Evolutionary conservation across 805 yeast species (phyloP), one percentile per base, ranked within the genome.

Genomic region (Cyberlindnera sargentensis): DNA sequence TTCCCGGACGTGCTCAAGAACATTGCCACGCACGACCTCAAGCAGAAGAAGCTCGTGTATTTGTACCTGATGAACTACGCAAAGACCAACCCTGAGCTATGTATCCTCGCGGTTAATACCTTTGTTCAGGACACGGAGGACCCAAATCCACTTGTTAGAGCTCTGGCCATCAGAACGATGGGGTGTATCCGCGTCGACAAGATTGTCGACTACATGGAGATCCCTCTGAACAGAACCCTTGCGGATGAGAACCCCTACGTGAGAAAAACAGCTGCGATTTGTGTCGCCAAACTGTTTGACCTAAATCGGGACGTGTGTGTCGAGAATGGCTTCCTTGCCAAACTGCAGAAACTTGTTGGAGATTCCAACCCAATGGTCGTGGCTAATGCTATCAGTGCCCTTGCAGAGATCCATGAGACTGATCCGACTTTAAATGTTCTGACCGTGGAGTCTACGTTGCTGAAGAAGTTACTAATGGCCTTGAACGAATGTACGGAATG

Each of bases 401-500:
- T 93, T 40, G 78, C 82, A 33, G 98, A 91, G 64, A 88, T 93
- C 51, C 78, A 78, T 57, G 84, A 79, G 46, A 67, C 80, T 62
- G 84, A 80, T 50, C 76, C 76, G 6, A 71, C 69, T 40, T 72
- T 75, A 20, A 55, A 73, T 29, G 72, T 73, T 29, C 62, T 78
- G 47, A 62, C 62, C 20, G 66, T 74, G 46, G 51, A 68, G 3
- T 59, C 62, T 6, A 58, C 64, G 4, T 58, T 76, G 70, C 43
- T 80, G 41, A 70, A 75, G 44, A 84, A 81, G 61, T 73, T 93
- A 47, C 69, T 93, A 47, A 70, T 80, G 52, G 95, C 96, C 10
- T 71, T 93, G 51, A 91, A 91, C 63, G 99, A 93, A 66, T 91
- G 98, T 66, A 90, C 98, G 0, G 99, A 93, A 67, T 93, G 99